Evolutionary conservation across 192 early-diverging fungal genomes (phyloP), one percentile per base, ranked within the genome.

Genomic region (Backusella parvicylindrica): DNA sequence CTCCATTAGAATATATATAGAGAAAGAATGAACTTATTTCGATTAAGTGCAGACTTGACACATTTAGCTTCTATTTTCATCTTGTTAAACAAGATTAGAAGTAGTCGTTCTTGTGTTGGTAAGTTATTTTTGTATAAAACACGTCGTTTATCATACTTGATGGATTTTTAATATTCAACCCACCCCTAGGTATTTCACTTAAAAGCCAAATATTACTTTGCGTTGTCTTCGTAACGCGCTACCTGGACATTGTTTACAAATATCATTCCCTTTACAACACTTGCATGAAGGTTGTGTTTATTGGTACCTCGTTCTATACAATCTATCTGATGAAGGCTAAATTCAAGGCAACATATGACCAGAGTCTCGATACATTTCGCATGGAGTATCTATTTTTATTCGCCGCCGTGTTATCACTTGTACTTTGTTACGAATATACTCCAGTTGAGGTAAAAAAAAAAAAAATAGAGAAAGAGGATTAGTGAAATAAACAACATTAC

Each of bases 141-240:
- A 35, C n/a, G 32, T 35, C n/a, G n/a, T n/a, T n/a, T n/a, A n/a
- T n/a, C n/a, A n/a, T n/a, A n/a, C n/a, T n/a, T n/a, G n/a, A n/a
- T n/a, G n/a, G n/a, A n/a, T 15, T 37, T 32, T 3, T 64, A 64
- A 64, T 33, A 31, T 3, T 65, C 11, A 68, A 60, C 26, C 8
- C n/a, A 0, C 76, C n/a, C n/a, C n/a, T n/a, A 96, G 95, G 98
- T 32, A 98, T 99, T 70, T 99, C 98, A 18, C 94, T 98, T 87
- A 99, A 99, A 84, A 91, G 95, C 0, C 98, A 99, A 86, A 84
- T 86, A 1, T 88, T 99, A 36, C 97, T 97, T 76, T 86, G 95
- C 32, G 64, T 93, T 36, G 96, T 99, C 6, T 99, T 99, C 80
- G 77, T 89, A 71, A 91, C 96, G 30, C 93, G 98, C 63, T 99